Evolutionary conservation across 2,329 filamentous ascomycete genomes (phyloP), one percentile per base, ranked within the genome.

Genomic region (Fonsecaea erecta): DNA sequence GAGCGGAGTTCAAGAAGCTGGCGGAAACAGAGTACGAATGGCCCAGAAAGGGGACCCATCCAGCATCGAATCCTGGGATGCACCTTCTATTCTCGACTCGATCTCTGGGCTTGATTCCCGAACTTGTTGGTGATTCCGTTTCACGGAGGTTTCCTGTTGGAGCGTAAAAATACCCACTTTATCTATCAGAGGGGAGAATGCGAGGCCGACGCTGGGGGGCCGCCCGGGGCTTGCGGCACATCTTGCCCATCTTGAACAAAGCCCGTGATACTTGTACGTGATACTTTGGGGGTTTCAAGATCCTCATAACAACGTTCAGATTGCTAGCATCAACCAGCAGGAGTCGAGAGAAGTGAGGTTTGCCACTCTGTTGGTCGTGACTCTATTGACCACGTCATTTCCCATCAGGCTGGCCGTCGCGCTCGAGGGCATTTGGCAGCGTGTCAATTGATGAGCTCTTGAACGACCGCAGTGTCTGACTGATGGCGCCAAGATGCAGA

Each of bases 401-500:
- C 18, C 9, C n/a, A 24, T 16, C 21, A 11, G 18, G 43, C 43
- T 24, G 21, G 18, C 24, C 4, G 18, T 3, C 2, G 18, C 24
- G 6, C 24, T 24, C 51, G 14, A n/a, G 24, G 51, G n/a, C 21
- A n/a, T 24, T 34, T 53, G 51, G 51, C 26, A 37, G 40, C 43
- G n/a, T 3, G 4, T 46, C 43, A 11, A 21, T 12, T 24, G 43
- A 48, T 48, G 5, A 48, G 43, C n/a, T n/a, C n/a, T n/a, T n/a
- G 12, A 24, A 18, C 43, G 18, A 48, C 9, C 43, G 12, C 21
- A 24, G 4, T 21, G 43, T 55, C 12, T 32, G 40, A 37, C 21
- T 34, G 53, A 16, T 55, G 3, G 24, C n/a, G 53, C 16, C 57
- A 60, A 60, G 32, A 40, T 37, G 57, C 43, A 18, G 57, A 60